Percentiles rank a stretch among this genome's conserved stretches.
Conservation (phyloP, 345 rosid species). For the Kandelia obovata region DNA sequence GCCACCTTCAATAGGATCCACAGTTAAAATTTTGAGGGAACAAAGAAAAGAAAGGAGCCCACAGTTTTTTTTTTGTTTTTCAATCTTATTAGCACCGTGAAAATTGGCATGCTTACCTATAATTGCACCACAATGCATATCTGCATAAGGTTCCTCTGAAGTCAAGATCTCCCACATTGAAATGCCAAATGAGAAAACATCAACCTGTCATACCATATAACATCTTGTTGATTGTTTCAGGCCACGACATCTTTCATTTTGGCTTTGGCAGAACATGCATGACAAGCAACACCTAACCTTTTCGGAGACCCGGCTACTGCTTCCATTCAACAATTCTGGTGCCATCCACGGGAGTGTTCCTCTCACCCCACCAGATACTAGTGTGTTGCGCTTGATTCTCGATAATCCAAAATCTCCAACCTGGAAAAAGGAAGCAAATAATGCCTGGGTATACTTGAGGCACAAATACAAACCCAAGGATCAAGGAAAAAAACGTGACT, state of each 20-base stretch:
- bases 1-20: slow-evolving; percentile 42
- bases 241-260: not conserved
- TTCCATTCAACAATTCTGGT: slow-evolving; percentile 64
- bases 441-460: not conserved
- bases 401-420: slow-evolving; percentile 76
- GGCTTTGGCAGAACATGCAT: not conserved
- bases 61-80: not conserved
- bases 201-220: slow-evolving; percentile 35
- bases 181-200: slow-evolving; percentile 73
- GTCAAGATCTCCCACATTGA: slow-evolving; percentile 74
- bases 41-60: not conserved
- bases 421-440: slow-evolving; percentile 17
- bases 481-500: not conserved
- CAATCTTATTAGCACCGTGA: no score
- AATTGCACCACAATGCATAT: slow-evolving; percentile 76
- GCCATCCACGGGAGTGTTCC: slow-evolving; percentile 82
- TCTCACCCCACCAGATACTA: slow-evolving; percentile 69
- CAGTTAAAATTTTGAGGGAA: no score
- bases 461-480: slow-evolving; percentile 1
- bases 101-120: slow-evolving; percentile 40
- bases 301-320: slow-evolving; percentile 62
- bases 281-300: slow-evolving; percentile 34
- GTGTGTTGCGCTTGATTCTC: slow-evolving; percentile 60
- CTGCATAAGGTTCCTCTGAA: slow-evolving; percentile 68
- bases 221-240: slow-evolving; percentile 4